Percentiles rank a stretch among this genome's conserved stretches.
Evolutionary conservation across 2,329 filamentous ascomycete genomes (phyloP).

Genomic region (Epichloe gansuensis): DNA sequence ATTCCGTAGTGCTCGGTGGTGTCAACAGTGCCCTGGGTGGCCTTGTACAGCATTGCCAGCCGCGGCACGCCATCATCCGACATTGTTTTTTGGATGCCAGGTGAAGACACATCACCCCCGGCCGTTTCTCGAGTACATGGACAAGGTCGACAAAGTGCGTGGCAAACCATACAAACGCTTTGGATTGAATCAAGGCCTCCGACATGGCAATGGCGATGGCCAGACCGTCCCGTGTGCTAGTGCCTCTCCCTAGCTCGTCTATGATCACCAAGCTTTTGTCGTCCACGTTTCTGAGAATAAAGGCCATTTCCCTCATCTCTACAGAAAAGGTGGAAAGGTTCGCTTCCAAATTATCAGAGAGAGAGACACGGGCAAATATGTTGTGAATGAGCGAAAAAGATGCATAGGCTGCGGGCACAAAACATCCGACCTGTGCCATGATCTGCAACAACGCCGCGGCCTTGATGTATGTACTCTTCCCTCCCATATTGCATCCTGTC

Average conservation of each 20-base stretch:
- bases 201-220: slow-evolving; percentile 83
- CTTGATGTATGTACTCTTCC: slow-evolving; percentile 90
- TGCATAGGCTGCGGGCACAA: slow-evolving; percentile 77
- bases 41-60: slow-evolving; percentile 81
- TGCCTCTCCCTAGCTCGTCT: slow-evolving; percentile 85
- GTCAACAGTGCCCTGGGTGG: slow-evolving; percentile 56
- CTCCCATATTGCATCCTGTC: slow-evolving; percentile 96
- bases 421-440: slow-evolving; percentile 89
- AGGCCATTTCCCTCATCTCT: slow-evolving; percentile 93
- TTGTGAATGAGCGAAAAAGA: slow-evolving; percentile 68
- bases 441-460: slow-evolving; percentile 72
- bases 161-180: slow-evolving; percentile 77
- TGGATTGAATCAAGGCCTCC: slow-evolving; percentile 70
- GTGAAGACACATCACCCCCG: slow-evolving; percentile 73
- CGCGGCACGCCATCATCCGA: slow-evolving; percentile 37
- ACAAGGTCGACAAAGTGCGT: slow-evolving; percentile 85
- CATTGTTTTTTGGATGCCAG: slow-evolving; percentile 52
- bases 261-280: slow-evolving; percentile 67
- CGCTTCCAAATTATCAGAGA: slow-evolving; percentile 76
- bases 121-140: slow-evolving; percentile 57
- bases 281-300: slow-evolving; percentile 76
- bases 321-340: slow-evolving; percentile 89
- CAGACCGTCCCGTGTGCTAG: slow-evolving; percentile 76
- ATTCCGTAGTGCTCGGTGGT: slow-evolving; percentile 67
- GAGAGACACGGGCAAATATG: slow-evolving; percentile 76